Evolutionary conservation across 208 protist species (phyloP), one percentile per base, ranked within the genome.

Genomic region (Trypanosoma melophagium): DNA sequence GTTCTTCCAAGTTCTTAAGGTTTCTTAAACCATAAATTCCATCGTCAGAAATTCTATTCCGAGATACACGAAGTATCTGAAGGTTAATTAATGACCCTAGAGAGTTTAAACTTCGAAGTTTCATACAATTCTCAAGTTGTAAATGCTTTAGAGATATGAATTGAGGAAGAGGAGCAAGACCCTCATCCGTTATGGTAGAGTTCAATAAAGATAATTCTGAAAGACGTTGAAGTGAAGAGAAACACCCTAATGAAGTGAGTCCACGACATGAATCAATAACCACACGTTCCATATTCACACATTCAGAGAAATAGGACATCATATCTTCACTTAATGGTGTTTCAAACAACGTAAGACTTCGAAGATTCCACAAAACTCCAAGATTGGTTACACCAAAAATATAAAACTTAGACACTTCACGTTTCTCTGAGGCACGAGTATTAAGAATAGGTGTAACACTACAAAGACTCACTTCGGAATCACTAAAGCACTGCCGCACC

Each of bases 361-460:
- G 77, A n/a, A 95, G 75, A 41, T 81, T 76, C 13, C 28, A 58
- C 61, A 92, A 56, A 1, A 83, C 57, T 12, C 86, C 89, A 0
- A 92, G 65, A 9, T 78, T 84, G 19, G 76, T 83, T 4, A 77
- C 58, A 24, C 89, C 84, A 19, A 74, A 77, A 19, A 95, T 60
- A 66, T 91, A 95, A 80, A 84, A 92, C 19, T 63, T 83, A 1
- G 72, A 84, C 0, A 76, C 28, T 9, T 61, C 64, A 62, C 57
- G 69, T 45, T 73, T 59, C 24, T 74, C 74, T 49, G 45, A 60
- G 17, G 9, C 42, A 45, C 66, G 58, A 44, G 69, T 83, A 51
- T 72, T 81, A 28, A 95, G 76, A 59, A 95, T 95, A 1, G 89
- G 80, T 63, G 89, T 79, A 21, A 95, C 80, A 57, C 73, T 79